Evolutionary conservation across 306 rosid genomes (phyloP), one percentile per base, ranked within the genome.

Genomic region (Castanospermum australe): DNA sequence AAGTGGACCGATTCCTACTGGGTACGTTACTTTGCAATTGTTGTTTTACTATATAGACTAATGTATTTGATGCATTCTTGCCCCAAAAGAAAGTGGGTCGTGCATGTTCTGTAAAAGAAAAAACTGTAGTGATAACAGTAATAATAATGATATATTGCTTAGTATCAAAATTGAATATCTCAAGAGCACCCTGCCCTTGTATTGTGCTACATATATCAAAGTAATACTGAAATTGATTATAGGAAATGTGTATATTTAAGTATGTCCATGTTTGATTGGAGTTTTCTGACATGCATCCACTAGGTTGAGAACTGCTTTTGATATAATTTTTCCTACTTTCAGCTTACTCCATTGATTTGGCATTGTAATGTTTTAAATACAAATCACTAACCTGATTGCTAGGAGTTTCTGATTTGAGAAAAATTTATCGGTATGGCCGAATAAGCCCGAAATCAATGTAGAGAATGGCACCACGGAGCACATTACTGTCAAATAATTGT

Each of bases 1-100:
- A 91, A 88, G 61, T 95, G 99, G 99, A 91, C 99, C 25, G 85
- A 81, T 78, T 82, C 96, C 51, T 91, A 93, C 71, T 93, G 99
- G 99, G 94, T 95, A 83, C 51, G 89, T 39, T 33, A 50, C 63
- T 51, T 50, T 60, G 33, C 63, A 11, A 22, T 44, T 28, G 51
- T 57, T 50, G 8, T 71, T 85, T 67, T 48, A 14, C 17, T 22
- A 30, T 41, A 33, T 25, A n/a, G n/a, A 12, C 48, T 22, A 54
- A n/a, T 21, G 50, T 35, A 5, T 64, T 20, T 69, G 24, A 50
- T 69, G 63, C 39, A 39, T n/a, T 70, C 32, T 60, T 68, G 12
- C 32, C 30, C 1, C 10, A 9, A 36, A 50, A 2, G 50, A 33
- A 35, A 14, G 36, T 51, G 67, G 50, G 51, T 11, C 8, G 41